Evolutionary conservation across 2,329 filamentous ascomycete species (phyloP).

Genomic region (Parastagonospora avenae): DNA sequence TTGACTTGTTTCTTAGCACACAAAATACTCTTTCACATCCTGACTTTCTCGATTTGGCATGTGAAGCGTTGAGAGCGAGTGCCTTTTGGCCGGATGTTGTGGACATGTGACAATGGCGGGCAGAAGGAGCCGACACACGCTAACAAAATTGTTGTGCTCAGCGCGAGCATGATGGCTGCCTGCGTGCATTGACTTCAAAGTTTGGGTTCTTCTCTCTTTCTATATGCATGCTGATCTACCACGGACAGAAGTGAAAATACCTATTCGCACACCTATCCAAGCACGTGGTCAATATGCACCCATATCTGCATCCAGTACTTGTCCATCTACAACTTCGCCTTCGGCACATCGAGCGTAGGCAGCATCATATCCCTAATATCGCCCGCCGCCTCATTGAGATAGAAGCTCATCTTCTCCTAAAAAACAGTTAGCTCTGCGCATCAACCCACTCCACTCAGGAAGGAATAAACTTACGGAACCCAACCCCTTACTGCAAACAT

Average conservation of each 20-base stretch:
- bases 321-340: conserved; percentile 77
- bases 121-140: too few species aligned
- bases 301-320: neutral
- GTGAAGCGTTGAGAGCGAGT: too few species aligned
- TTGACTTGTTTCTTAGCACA: conserved; percentile 26
- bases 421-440: neutral
- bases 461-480: conserved; percentile 62
- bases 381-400: conserved; percentile 87
- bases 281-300: neutral
- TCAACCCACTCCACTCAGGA: neutral
- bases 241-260: neutral
- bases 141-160: too few species aligned
- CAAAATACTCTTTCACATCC: conserved; percentile 17
- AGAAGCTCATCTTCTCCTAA: conserved; percentile 87
- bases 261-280: neutral
- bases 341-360: conserved; percentile 76
- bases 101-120: too few species aligned
- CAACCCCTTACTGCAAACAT: conserved; percentile 91
- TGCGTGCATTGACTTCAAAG: neutral
- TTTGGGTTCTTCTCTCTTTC: neutral
- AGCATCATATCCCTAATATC: conserved; percentile 88
- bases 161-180: too few species aligned
- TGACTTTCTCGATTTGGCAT: too few species aligned
- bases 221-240: too few species aligned
- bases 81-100: too few species aligned